A percentile compares a stretch with the other conserved stretches of the same genome.
Evolutionary conservation across 2,329 filamentous ascomycete genomes (phyloP).

Genomic region (Ophiostoma australiae): DNA sequence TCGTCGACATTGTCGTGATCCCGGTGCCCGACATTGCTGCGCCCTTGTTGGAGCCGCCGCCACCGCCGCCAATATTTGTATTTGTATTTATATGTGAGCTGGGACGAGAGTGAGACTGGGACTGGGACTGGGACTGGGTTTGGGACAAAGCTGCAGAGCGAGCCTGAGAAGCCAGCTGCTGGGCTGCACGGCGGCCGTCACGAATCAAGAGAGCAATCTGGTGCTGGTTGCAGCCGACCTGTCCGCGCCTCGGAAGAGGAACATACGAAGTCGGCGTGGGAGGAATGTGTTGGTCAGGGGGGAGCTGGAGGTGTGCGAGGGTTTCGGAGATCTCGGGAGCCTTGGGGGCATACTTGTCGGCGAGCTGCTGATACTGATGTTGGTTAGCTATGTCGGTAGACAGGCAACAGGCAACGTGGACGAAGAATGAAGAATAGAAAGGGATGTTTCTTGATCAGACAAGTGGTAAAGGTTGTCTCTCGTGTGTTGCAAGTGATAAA

Average conservation of each 20-base stretch:
- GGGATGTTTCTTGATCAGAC: slow-evolving; percentile 37
- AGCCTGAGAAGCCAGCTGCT: slow-evolving; percentile 39
- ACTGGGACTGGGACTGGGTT: background rate
- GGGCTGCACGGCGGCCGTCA: slow-evolving; percentile 57
- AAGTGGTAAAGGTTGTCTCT: slow-evolving; percentile 52
- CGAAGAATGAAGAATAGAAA: slow-evolving; percentile 27
- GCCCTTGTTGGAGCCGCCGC: slow-evolving; percentile 46
- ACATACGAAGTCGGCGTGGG: slow-evolving; percentile 49
- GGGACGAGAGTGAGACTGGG: background rate
- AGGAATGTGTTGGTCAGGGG: slow-evolving; percentile 45
- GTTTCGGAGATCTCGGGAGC: slow-evolving; percentile 62
- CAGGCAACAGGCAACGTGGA: slow-evolving; percentile 12
- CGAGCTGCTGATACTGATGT: slow-evolving; percentile 56
- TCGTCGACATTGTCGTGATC: slow-evolving; percentile 56
- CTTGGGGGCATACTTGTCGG: slow-evolving; percentile 63
- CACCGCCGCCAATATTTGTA: slow-evolving; percentile 30
- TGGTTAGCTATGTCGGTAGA: slow-evolving; percentile 21
- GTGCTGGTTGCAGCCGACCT: slow-evolving; percentile 45
- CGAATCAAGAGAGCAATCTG: slow-evolving; percentile 60
- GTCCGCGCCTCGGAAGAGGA: slow-evolving; percentile 49
- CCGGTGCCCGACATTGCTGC: slow-evolving; percentile 44
- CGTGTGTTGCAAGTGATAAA: slow-evolving; percentile 47
- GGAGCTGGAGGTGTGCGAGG: slow-evolving; percentile 61
- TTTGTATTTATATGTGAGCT: slow-evolving; percentile 9
- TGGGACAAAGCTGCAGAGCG: background rate